phyloP scores from a whole-genome alignment of 2,329 filamentous ascomycete genomes.

The Ceratocystis variospora region DNA sequence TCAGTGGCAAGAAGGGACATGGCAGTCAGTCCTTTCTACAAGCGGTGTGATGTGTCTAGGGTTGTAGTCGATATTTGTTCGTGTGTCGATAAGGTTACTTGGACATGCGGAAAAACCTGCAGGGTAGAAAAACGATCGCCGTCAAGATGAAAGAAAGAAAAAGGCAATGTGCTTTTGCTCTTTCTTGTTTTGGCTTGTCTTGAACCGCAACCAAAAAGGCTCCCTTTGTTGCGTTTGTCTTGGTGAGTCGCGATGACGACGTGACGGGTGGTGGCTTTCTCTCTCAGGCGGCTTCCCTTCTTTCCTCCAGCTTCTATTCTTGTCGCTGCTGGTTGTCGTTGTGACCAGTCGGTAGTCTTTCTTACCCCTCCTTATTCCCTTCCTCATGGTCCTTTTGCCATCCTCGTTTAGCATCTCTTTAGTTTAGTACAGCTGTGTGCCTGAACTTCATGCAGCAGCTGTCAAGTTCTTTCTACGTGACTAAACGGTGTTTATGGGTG shows the following conservation, averaged over 20 bases:
- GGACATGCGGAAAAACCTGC: background rate
- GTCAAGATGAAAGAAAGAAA: background rate
- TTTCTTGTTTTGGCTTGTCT: background rate
- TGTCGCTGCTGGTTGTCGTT: background rate
- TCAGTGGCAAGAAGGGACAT: background rate
- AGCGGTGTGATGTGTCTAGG: background rate
- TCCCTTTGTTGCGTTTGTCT: too few relatives aligned
- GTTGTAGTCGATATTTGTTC: background rate
- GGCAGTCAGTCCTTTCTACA: background rate
- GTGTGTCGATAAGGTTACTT: conserved; percentile 1
- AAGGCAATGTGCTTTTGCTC: background rate
- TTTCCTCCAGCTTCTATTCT: background rate
- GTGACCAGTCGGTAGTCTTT: background rate
- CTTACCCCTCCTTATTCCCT: background rate
- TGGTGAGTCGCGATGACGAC: too few relatives aligned
- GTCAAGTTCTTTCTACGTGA: background rate
- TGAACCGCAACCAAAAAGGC: too few relatives aligned
- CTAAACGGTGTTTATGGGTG: background rate
- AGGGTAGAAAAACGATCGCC: background rate
- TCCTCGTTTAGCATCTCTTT: too few relatives aligned
- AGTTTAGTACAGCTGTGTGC: background rate
- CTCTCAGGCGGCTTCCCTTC: background rate
- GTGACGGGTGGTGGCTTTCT: background rate
- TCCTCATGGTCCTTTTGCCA: background rate
- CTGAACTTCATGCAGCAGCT: background rate